Conservation (phyloP, 805 yeast species). For the Clavispora phyllophila region DNA sequence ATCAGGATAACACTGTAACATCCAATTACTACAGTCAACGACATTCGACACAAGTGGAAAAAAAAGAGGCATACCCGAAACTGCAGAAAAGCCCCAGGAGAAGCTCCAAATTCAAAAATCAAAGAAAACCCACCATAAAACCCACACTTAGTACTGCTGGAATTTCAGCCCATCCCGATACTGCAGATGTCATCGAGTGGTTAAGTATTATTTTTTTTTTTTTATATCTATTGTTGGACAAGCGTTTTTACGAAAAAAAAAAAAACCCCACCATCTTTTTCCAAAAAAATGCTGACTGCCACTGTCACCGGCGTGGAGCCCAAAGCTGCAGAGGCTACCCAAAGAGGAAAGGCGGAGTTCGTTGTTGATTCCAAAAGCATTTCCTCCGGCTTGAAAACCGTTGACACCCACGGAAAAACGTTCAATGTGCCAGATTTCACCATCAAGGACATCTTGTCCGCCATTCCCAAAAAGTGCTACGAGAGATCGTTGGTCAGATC, state of each 20-base stretch:
- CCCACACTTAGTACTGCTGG: no score
- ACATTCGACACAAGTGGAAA: no score
- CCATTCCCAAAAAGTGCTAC: constrained; percentile 59
- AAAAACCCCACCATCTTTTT: not conserved
- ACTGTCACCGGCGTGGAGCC: constrained; percentile 1
- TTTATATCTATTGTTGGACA: not conserved
- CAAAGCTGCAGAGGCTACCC: not conserved
- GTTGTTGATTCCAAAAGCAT: not conserved
- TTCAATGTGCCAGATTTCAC: constrained; percentile 60
- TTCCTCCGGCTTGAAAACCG: constrained; percentile 26
- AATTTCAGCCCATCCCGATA: not conserved
- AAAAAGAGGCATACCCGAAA: no score
- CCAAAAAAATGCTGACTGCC: not conserved
- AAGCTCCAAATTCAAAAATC: no score
- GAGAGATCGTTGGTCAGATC: constrained; percentile 48
- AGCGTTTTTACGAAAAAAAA: not conserved
- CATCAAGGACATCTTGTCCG: constrained; percentile 51
- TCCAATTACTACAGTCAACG: no score
- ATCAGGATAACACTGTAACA: not conserved
- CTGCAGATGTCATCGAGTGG: not conserved
- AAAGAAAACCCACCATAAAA: no score
- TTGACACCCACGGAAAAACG: constrained; percentile 48
- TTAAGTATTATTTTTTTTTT: not conserved
- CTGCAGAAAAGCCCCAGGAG: no score
- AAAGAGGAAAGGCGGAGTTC: constrained; percentile 2